These are phyloP conservation scores for Stephania yunnanensis DNA, from an alignment of 164 flowering plant species.

Conservation along the genomic window DNA sequence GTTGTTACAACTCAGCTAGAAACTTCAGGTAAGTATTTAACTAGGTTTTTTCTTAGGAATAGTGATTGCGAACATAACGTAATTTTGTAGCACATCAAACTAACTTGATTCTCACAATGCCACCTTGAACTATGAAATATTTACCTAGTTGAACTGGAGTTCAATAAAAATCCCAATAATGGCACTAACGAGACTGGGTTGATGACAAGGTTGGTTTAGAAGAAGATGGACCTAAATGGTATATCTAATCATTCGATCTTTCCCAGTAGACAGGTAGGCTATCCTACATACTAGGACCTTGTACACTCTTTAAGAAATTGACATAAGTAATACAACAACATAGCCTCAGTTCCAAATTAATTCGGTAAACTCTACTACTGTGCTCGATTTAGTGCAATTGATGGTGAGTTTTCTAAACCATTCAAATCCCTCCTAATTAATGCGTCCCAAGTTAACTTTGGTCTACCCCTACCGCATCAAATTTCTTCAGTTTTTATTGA, in stretches of 20 bases:
- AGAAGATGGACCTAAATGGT: background rate
- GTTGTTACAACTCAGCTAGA: constrained; percentile 22
- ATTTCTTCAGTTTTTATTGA: too few species aligned
- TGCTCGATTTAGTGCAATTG: too few species aligned
- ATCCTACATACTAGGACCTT: background rate
- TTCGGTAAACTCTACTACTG: too few species aligned
- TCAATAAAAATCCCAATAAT: background rate
- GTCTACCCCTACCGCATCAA: too few species aligned
- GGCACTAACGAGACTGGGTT: background rate
- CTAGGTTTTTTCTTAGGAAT: constrained; percentile 5
- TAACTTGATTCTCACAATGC: background rate
- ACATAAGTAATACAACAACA: background rate
- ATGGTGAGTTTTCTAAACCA: too few species aligned
- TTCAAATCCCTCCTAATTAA: too few species aligned
- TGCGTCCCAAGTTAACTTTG: too few species aligned
- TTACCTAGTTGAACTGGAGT: background rate
- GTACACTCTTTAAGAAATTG: background rate
- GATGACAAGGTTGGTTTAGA: background rate
- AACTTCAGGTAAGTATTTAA: constrained; percentile 33
- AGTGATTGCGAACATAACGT: background rate
- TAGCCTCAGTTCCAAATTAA: too few species aligned
- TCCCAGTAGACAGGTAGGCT: background rate
- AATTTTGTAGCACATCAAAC: background rate
- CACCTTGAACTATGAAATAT: background rate
- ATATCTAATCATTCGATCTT: background rate